Conservation (phyloP, 805 yeast genomes). For the Candida namnaoensis region DNA sequence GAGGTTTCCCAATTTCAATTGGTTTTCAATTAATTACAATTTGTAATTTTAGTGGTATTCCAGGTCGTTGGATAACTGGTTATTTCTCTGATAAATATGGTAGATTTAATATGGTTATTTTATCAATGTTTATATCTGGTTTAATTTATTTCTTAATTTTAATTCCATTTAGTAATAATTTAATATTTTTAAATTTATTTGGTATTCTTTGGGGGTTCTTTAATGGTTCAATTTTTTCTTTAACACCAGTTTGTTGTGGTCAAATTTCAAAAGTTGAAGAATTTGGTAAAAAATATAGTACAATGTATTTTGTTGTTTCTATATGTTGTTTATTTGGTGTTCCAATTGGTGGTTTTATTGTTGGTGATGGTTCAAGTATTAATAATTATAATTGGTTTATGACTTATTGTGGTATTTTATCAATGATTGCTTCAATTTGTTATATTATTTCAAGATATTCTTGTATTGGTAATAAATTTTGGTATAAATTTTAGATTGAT, state of each 20-base stretch:
- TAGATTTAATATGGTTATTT: conserved; percentile 42
- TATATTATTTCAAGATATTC: conserved; percentile 37
- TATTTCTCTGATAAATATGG: conserved; percentile 36
- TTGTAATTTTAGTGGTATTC: conserved; percentile 29
- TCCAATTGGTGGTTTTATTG: conserved; percentile 42
- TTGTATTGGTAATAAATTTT: conserved; percentile 34
- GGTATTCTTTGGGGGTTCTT: conserved; percentile 41
- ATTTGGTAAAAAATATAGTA: conserved; percentile 46
- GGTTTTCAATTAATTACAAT: conserved; percentile 38
- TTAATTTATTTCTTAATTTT: conserved; percentile 25
- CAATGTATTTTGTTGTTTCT: conserved; percentile 51
- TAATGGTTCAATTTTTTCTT: conserved; percentile 44
- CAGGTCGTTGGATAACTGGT: conserved; percentile 37
- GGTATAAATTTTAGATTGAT: conserved; percentile 3
- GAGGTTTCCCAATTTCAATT: conserved; percentile 30
- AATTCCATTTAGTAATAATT: conserved; percentile 25
- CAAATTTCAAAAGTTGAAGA: conserved; percentile 44
- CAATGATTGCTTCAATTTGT: conserved; percentile 25
- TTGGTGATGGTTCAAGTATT: conserved; percentile 26
- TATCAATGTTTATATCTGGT: conserved; percentile 20
- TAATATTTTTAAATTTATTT: conserved; percentile 29
- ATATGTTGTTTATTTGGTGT: conserved; percentile 40
- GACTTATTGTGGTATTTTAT: conserved; percentile 26
- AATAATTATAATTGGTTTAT: conserved; percentile 30
- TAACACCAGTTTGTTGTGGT: conserved; percentile 51